Base-by-base conservation (phyloP, 2,329 filamentous ascomycete genomes). In the Neofusicoccum sp. region DNA sequence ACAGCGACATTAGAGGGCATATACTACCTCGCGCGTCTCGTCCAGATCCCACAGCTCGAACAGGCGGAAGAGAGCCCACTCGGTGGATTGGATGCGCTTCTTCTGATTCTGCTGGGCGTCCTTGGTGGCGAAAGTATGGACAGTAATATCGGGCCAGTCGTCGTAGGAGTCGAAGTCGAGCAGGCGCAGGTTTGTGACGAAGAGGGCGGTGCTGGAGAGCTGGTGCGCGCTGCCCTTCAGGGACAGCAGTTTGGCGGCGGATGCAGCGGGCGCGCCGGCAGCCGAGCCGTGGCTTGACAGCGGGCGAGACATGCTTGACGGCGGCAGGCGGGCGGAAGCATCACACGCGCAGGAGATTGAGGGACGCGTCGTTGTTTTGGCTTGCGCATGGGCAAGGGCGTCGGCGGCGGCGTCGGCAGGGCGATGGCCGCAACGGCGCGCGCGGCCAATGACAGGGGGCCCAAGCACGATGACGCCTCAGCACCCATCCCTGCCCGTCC, bases 21-120 rank as follows among this genome's bases (percentile, higher is more conserved):
- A 44, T 57, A 78, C 41, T 80, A 91, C 90, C 78, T 88, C 88
- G 64, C 84, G 83, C 16, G 92, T 85, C 68, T 90, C 89, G 9
- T 88, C 84, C 0, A 85, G 84, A 70, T 97, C 90, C 89, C 91
- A 97, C 3, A 96, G 78, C 38, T 84, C 81, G 73, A 96, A 96
- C 12, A 99, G 82, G 56, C 90, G 88, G 74, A 89, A 96, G n/a
- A 98, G 79, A 0, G 89, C 86, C 91, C 93, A 98, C 78, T 99
- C 95, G 38, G 93, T 86, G 62, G 86, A 86, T 67, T 90, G 86
- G 38, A 96, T 87, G 58, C 93, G 86, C 73, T 88, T 89, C 76
- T 93, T 95, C 74, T 93, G 89, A 58, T 89, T 89, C 64, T 88
- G 86, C 49, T 83, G 82, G 0, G 82, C 83, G 68, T 90, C 84